phyloP scores from a whole-genome alignment of 2,329 filamentous ascomycete genomes.

The Penicillium sp. region DNA sequence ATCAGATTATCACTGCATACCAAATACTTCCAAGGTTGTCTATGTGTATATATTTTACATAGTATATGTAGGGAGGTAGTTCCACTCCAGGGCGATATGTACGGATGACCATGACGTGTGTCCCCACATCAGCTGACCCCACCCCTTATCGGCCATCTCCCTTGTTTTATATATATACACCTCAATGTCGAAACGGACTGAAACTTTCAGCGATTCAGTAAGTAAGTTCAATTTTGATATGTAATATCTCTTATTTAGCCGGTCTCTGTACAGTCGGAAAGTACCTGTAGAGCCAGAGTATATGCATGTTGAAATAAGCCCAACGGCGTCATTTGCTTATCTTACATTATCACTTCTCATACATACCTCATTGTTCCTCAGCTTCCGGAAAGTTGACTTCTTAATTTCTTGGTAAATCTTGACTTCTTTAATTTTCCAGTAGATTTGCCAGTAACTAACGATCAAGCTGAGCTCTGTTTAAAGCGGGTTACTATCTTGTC shows the following conservation, averaged over 20 bases:
- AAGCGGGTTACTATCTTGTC: neutral
- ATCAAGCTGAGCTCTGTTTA: neutral
- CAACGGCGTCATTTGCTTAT: conserved; percentile 5
- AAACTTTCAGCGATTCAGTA: neutral
- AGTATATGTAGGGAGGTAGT: too few species aligned
- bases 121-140: conserved; percentile 12
- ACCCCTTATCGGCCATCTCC: conserved; percentile 6
- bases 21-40: neutral
- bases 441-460: neutral
- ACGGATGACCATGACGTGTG: conserved; percentile 10
- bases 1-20: neutral
- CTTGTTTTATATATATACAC: neutral
- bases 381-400: neutral
- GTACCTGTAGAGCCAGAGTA: neutral
- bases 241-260: neutral
- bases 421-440: neutral
- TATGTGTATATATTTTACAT: too few species aligned
- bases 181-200: too few species aligned
- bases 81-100: neutral
- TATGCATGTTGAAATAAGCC: neutral
- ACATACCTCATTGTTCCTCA: conserved; percentile 10
- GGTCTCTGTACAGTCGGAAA: neutral
- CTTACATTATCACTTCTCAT: conserved; percentile 7
- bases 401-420: neutral
- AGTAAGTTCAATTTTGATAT: neutral